Conservation (phyloP, 177 flowering plant species). For the Vitis hybrid region DNA sequence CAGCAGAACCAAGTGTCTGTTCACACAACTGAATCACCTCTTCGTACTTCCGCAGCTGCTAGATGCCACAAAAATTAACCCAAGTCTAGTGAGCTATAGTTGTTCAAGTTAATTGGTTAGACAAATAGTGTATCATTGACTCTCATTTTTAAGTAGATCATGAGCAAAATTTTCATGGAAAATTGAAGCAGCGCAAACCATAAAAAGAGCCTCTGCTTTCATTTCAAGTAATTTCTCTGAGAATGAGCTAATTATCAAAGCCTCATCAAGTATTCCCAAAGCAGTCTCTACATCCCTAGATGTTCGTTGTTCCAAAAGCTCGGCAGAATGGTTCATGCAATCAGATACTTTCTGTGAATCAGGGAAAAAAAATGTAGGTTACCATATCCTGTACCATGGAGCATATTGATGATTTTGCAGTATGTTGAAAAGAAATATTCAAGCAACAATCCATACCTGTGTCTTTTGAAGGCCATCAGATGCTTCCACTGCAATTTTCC, state of each 20-base stretch:
- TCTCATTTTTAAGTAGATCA: background rate
- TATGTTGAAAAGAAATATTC: too few relatives aligned
- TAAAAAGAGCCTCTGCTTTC: conserved; percentile 79
- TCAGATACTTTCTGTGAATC: conserved; percentile 64
- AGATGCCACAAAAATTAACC: conserved; percentile 7
- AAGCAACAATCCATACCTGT: conserved; percentile 43
- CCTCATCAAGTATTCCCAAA: conserved; percentile 55
- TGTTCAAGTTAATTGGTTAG: background rate
- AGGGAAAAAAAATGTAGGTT: conserved; percentile 6
- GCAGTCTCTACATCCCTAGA: conserved; percentile 52
- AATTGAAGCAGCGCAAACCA: conserved; percentile 47
- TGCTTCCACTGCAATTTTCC: conserved; percentile 65
- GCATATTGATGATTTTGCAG: too few relatives aligned
- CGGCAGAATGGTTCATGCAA: conserved; percentile 33
- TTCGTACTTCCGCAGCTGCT: conserved; percentile 68
- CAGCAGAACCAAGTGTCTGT: conserved; percentile 59
- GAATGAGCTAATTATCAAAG: conserved; percentile 54
- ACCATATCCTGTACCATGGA: too few relatives aligned
- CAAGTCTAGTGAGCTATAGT: too few relatives aligned
- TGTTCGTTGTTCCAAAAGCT: conserved; percentile 54
- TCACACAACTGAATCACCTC: conserved; percentile 80
- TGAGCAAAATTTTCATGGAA: background rate
- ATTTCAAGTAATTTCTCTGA: conserved; percentile 77
- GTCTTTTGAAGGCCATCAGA: conserved; percentile 74
- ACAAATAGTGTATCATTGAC: background rate